Percentiles rank a stretch among this genome's conserved stretches.
Conservation (phyloP, 768 basidiomycete species). For the Suillus bovinus region DNA sequence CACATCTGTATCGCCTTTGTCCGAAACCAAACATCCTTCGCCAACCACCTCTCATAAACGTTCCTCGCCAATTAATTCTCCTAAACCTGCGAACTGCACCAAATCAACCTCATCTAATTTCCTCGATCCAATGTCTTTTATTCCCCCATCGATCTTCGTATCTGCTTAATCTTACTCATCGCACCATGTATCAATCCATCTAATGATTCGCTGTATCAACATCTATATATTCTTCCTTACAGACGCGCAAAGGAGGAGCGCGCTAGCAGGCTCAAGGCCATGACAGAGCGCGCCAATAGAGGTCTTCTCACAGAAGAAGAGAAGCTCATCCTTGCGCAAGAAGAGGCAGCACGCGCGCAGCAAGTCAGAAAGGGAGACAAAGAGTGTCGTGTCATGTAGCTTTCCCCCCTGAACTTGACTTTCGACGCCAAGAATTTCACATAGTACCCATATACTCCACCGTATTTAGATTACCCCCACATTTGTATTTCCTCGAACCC, state of each 20-base stretch:
- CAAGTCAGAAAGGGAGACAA: conserved; percentile 14
- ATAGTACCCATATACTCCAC: background rate
- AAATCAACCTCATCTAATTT: background rate
- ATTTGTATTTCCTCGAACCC: background rate
- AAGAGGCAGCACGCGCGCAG: background rate
- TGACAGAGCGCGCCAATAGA: conserved; percentile 27
- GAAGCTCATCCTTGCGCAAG: background rate
- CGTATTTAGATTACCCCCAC: background rate
- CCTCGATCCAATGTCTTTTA: conserved; percentile 47
- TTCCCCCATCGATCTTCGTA: conserved; percentile 68
- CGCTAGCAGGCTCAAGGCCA: conserved; percentile 48
- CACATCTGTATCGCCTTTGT: conserved; percentile 28
- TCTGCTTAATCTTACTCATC: conserved; percentile 47
- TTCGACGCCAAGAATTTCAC: background rate
- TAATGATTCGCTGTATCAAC: conserved; percentile 22
- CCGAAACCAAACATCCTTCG: conserved; percentile 33
- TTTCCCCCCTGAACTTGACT: background rate
- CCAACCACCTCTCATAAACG: too few relatives aligned
- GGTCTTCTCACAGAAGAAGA: conserved; percentile 5
- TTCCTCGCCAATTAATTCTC: too few relatives aligned
- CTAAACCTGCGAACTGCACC: background rate
- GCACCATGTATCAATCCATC: background rate
- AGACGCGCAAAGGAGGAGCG: conserved; percentile 78
- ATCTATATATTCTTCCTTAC: conserved; percentile 11
- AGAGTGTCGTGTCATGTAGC: background rate